Percentiles rank a stretch among this genome's conserved stretches.
Evolutionary conservation across 441 rosid species (phyloP).

Genomic region (Melastoma candidum): DNA sequence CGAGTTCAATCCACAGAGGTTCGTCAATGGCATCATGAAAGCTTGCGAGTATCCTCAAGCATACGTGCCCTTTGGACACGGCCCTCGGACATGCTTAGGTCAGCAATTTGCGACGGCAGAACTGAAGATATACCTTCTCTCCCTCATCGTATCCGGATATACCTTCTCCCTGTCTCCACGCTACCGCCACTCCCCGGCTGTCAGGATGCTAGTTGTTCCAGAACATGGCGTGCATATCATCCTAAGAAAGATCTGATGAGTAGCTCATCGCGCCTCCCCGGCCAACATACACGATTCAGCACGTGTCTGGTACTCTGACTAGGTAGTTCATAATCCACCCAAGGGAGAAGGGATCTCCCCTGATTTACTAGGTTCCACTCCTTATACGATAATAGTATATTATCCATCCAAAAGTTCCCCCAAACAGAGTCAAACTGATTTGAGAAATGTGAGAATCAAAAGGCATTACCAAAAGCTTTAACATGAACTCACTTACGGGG

Average conservation of each 20-base stretch:
- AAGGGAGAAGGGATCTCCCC: too few relatives aligned
- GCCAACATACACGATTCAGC: too few relatives aligned
- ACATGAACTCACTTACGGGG: too few relatives aligned
- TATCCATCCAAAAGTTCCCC: too few relatives aligned
- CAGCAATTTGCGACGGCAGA: conserved; percentile 47
- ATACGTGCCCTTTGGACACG: conserved; percentile 61
- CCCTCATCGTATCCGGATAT: conserved; percentile 47
- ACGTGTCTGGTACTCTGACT: too few relatives aligned
- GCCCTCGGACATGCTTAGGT: conserved; percentile 56
- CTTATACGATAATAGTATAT: too few relatives aligned
- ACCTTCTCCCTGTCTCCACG: conserved; percentile 37
- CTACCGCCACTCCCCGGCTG: conserved; percentile 49
- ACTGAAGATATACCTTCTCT: conserved; percentile 43
- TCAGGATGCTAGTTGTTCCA: conserved; percentile 47
- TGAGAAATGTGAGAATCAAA: too few relatives aligned
- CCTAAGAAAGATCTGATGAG: conserved; percentile 18
- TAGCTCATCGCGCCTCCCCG: too few relatives aligned
- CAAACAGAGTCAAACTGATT: too few relatives aligned
- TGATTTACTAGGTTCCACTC: too few relatives aligned
- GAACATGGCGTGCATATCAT: conserved; percentile 37
- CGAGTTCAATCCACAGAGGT: conserved; percentile 60
- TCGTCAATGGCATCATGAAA: conserved; percentile 36
- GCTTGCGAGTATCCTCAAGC: conserved; percentile 60
- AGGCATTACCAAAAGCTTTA: too few relatives aligned
- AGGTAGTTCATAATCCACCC: too few relatives aligned